Evolutionary conservation across 768 basidiomycete species (phyloP).

Genomic region (Russula griseocarnosa): DNA sequence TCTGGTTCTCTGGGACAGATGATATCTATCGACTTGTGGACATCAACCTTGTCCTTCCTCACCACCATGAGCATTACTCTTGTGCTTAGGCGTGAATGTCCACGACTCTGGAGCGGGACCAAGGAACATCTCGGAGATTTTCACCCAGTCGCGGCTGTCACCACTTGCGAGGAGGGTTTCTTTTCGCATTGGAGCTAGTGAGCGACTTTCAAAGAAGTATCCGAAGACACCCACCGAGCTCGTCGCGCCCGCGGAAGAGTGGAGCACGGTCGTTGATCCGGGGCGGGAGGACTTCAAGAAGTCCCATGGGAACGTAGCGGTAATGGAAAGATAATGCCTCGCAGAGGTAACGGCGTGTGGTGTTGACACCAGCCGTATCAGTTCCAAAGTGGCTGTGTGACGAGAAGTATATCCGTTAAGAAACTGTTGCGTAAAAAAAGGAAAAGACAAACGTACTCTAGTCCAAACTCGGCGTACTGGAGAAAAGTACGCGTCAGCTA

Average conservation of each 20-base stretch:
- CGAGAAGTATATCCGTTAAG: not conserved
- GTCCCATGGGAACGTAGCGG: slow-evolving; percentile 91
- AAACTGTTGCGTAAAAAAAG: not conserved
- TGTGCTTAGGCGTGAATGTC: slow-evolving; percentile 90
- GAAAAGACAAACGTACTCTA: slow-evolving; percentile 45
- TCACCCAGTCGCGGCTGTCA: slow-evolving; percentile 84
- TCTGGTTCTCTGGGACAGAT: not conserved
- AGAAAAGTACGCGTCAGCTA: not conserved
- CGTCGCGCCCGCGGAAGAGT: slow-evolving; percentile 80
- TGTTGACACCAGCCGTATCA: slow-evolving; percentile 86
- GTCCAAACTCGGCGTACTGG: slow-evolving; percentile 83
- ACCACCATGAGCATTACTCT: slow-evolving; percentile 68
- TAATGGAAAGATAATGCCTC: slow-evolving; percentile 96
- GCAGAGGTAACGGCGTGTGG: slow-evolving; percentile 87
- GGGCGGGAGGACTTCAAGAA: slow-evolving; percentile 77
- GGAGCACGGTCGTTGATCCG: slow-evolving; percentile 90
- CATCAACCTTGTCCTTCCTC: slow-evolving; percentile 59
- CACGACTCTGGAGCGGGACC: slow-evolving; percentile 81
- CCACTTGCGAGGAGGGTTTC: slow-evolving; percentile 81
- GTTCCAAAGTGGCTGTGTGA: slow-evolving; percentile 71
- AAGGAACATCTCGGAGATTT: slow-evolving; percentile 92
- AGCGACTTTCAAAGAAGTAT: not conserved
- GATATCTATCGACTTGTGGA: not conserved
- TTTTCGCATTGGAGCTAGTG: slow-evolving; percentile 32
- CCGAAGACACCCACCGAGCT: slow-evolving; percentile 60